These are phyloP conservation scores for Canavalia gladiata DNA, from an alignment of 306 rosid genomes.

Conservation along the genomic window DNA sequence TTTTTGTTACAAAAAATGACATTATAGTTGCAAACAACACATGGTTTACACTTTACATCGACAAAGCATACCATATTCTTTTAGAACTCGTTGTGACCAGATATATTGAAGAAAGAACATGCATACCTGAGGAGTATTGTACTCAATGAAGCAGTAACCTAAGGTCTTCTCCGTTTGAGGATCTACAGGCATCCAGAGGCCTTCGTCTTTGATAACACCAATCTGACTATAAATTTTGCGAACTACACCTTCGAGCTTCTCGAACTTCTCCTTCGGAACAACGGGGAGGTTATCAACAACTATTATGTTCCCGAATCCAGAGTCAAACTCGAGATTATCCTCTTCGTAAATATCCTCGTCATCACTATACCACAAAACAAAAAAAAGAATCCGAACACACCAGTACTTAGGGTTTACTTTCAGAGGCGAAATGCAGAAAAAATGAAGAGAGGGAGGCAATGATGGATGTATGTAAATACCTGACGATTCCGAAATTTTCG, in stretches of 20 bases:
- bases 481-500: conserved; percentile 65
- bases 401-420: conserved; percentile 6
- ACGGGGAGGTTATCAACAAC: conserved; percentile 82
- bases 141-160: conserved; percentile 87
- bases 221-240: conserved; percentile 81
- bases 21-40: neutral
- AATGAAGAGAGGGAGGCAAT: no score
- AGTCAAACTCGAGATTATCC: conserved; percentile 65
- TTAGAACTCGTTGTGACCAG: neutral
- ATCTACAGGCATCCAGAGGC: conserved; percentile 87
- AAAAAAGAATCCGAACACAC: neutral
- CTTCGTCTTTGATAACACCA: conserved; percentile 76
- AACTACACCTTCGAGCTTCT: conserved; percentile 76
- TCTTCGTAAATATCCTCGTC: conserved; percentile 70
- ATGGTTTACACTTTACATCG: neutral
- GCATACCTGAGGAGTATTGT: conserved; percentile 76
- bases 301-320: conserved; percentile 77
- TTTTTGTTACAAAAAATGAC: neutral
- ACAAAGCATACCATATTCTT: neutral
- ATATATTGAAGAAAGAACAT: neutral
- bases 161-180: conserved; percentile 61
- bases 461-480: conserved; percentile 51
- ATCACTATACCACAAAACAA: conserved; percentile 51
- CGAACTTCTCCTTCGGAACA: conserved; percentile 77
- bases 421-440: neutral